Base-by-base conservation (phyloP, 169 alveolate species). In the Sarcocystis neurona region DNA sequence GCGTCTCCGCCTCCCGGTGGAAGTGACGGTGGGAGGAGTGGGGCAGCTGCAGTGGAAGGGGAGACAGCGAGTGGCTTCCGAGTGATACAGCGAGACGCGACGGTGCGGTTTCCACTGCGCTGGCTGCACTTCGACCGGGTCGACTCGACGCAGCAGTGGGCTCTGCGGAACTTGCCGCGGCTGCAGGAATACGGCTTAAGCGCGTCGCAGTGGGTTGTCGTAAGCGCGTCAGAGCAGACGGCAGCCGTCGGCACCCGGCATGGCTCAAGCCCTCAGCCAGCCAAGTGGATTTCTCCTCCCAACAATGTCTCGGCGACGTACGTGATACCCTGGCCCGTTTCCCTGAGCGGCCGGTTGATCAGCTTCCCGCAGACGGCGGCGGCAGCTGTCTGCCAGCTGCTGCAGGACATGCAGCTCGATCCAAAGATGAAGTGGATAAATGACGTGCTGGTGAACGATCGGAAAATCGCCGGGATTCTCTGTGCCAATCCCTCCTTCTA, bases 231-330 rank as follows among this genome's bases (percentile, higher is more conserved):
- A 32, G 46, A 58, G 74, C 95, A 93, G 82, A 72, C 92, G 10
- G 92, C 93, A 39, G 95, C 92, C n/a, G 91, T 93, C n/a, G 95
- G 95, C 20, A 93, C 95, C 10, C 89, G 94, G 63, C 87, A 85
- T 44, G 80, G 93, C 37, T 87, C 82, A 78, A 89, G 82, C 2
- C 89, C 79, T 8, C 79, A 77, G 44, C 91, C 87, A 43, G 77
- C 92, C 80, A 23, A 72, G 32, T 93, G 95, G 95, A 18, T 93
- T 41, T 89, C 94, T 39, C 88, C 93, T 30, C 78, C 86, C 8
- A 92, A 92, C 46, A 93, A 93, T 72, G 56, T 93, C 58, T 89
- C 88, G 74, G 77, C 84, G 0, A 89, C 95, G 27, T 91, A 82
- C 86, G 58, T 91, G 58, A 37, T 91, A 20, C 91, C 92, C 41